Evolutionary conservation across 495 filamentous ascomycete genomes (phyloP).

Genomic region (Cercophora samala): DNA sequence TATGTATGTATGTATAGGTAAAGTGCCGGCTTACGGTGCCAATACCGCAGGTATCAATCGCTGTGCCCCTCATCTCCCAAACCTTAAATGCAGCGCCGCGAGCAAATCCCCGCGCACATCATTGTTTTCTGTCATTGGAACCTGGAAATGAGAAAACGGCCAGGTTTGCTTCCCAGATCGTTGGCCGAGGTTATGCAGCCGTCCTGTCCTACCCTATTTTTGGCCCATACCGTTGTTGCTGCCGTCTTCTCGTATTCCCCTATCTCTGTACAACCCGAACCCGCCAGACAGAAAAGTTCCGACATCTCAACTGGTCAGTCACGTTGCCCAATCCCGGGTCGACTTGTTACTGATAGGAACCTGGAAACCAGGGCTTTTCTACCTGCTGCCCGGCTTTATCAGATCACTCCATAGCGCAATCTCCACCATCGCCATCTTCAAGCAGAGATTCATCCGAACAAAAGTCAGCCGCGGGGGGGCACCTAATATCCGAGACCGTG

Average conservation of each 20-base stretch:
- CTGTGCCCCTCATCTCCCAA: not conserved
- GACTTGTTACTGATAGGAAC: not conserved
- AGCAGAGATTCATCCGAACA: not conserved
- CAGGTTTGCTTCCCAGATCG: not conserved
- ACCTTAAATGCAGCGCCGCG: slow-evolving; percentile 10
- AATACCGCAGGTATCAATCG: not conserved
- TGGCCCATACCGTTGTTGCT: not conserved
- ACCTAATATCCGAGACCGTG: not conserved
- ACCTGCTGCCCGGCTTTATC: too few species aligned
- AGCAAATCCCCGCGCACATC: not conserved
- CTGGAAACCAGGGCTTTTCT: not conserved
- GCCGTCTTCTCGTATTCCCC: not conserved
- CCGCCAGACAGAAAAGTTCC: not conserved
- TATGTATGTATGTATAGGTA: too few species aligned
- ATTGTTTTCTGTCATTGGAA: too few species aligned
- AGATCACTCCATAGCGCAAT: too few species aligned
- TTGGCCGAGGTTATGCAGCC: not conserved
- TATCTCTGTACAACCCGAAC: not conserved
- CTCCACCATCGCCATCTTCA: too few species aligned
- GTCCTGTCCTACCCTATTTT: not conserved
- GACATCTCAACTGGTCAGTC: not conserved
- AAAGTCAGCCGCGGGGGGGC: not conserved
- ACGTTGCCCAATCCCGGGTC: not conserved
- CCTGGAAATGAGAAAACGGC: too few species aligned
- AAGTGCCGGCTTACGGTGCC: not conserved